Evolutionary conservation across 352 stramenopile genomes (phyloP).

Genomic region (Globisporangium abappressorium): DNA sequence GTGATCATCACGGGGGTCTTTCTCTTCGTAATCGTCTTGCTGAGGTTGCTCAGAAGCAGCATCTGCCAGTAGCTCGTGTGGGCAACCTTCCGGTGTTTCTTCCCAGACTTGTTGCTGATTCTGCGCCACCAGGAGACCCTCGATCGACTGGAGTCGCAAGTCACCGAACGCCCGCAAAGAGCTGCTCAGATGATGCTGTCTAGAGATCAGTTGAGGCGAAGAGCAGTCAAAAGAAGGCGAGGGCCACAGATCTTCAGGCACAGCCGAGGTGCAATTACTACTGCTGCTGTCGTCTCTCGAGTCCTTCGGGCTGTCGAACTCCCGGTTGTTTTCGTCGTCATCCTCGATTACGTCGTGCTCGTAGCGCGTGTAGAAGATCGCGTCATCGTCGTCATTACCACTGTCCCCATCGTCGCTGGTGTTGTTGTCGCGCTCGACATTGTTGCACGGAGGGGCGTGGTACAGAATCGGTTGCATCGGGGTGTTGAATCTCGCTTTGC

Average conservation of each 20-base stretch:
- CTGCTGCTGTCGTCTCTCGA: neutral
- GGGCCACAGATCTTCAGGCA: neutral
- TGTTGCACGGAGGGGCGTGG: neutral
- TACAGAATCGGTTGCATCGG: slow-evolving; percentile 6
- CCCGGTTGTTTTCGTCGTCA: slow-evolving; percentile 12
- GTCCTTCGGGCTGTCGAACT: slow-evolving; percentile 1
- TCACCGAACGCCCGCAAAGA: neutral
- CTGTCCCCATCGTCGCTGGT: neutral
- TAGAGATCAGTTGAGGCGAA: neutral
- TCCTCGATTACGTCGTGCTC: neutral
- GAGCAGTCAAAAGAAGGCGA: neutral
- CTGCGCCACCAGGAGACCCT: neutral
- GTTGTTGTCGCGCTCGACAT: neutral
- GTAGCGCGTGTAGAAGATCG: slow-evolving; percentile 9
- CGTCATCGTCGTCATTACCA: neutral
- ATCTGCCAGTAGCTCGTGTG: neutral
- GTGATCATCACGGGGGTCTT: neutral
- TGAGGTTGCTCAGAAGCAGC: neutral
- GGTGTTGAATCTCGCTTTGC: neutral
- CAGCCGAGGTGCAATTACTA: neutral
- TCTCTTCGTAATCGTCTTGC: slow-evolving; percentile 4
- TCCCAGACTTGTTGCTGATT: slow-evolving; percentile 1
- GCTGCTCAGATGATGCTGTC: neutral
- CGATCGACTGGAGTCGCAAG: slow-evolving; percentile 9
- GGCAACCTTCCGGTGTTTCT: neutral